Evolutionary conservation across 208 protist genomes (phyloP).

Genomic region (Porcisia deanei): DNA sequence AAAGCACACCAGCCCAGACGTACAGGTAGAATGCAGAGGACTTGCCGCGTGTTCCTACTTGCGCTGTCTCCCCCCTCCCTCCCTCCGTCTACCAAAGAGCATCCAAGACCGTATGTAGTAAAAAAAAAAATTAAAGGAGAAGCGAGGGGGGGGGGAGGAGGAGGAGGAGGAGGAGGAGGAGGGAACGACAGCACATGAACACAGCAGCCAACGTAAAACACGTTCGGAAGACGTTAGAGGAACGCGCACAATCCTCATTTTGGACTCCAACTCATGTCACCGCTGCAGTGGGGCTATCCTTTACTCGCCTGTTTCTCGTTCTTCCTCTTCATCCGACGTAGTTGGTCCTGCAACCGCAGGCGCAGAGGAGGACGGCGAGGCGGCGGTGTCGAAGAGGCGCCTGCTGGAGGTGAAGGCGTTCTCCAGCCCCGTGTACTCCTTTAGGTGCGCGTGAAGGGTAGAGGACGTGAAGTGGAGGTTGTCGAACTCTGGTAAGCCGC

Average conservation of each 20-base stretch:
- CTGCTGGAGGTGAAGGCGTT: slow-evolving; percentile 71
- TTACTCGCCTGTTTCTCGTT: slow-evolving; percentile 2
- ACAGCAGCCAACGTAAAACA: background rate
- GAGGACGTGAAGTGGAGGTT: slow-evolving; percentile 70
- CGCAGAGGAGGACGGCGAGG: background rate
- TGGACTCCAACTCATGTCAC: background rate
- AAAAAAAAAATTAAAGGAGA: no score
- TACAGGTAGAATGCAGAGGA: background rate
- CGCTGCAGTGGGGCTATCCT: background rate
- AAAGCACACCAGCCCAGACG: background rate
- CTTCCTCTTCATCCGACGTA: background rate
- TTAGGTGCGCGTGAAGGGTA: slow-evolving; percentile 52
- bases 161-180: background rate
- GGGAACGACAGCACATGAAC: background rate
- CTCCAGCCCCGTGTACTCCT: slow-evolving; percentile 63
- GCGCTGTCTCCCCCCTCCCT: background rate
- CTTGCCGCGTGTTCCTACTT: background rate
- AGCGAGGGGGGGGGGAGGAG: background rate
- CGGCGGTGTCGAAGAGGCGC: slow-evolving; percentile 49
- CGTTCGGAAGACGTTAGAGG: background rate
- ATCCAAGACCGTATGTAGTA: background rate
- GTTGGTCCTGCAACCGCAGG: background rate
- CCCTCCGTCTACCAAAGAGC: background rate
- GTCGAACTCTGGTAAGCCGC: slow-evolving; percentile 38
- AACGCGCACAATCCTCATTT: background rate